These are phyloP conservation scores for Fusarium nygamai DNA, from an alignment of 2,329 filamentous ascomycete genomes.

Conservation along the genomic window DNA sequence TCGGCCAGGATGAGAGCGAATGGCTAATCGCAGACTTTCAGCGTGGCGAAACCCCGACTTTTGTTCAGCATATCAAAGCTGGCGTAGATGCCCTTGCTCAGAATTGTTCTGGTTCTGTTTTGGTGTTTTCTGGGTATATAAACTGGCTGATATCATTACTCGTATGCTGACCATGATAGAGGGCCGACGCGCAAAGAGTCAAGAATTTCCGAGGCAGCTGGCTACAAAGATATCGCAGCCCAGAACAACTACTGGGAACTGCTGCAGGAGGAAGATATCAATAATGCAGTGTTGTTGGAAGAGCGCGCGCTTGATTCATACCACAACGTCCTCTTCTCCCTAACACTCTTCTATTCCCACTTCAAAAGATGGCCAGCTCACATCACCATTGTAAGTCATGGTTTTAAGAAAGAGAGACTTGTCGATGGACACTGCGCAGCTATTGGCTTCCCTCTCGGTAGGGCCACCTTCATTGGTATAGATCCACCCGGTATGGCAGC, in stretches of 20 bases:
- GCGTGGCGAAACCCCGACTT: slow-evolving; percentile 79
- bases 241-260: slow-evolving; percentile 59
- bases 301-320: slow-evolving; percentile 84
- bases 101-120: slow-evolving; percentile 56
- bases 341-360: slow-evolving; percentile 60
- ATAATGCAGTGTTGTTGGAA: slow-evolving; percentile 64
- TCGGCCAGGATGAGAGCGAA: slow-evolving; percentile 65
- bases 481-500: slow-evolving; percentile 64
- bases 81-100: slow-evolving; percentile 65
- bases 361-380: slow-evolving; percentile 62
- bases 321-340: slow-evolving; percentile 82
- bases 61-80: slow-evolving; percentile 76
- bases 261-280: slow-evolving; percentile 33
- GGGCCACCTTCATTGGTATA: slow-evolving; percentile 67
- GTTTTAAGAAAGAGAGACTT: slow-evolving; percentile 73
- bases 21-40: slow-evolving; percentile 85
- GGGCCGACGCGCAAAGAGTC: slow-evolving; percentile 71
- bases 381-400: slow-evolving; percentile 74
- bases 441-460: slow-evolving; percentile 61
- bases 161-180: slow-evolving; percentile 53
- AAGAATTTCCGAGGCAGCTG: slow-evolving; percentile 67
- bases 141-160: rapidly evolving
- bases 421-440: slow-evolving; percentile 71
- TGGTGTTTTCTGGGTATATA: slow-evolving; percentile 78
- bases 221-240: slow-evolving; percentile 66